Percentiles rank a stretch among this genome's conserved stretches.
phyloP scores from a whole-genome alignment of 208 protist genomes.

The Jaenimonas drosophilae region DNA sequence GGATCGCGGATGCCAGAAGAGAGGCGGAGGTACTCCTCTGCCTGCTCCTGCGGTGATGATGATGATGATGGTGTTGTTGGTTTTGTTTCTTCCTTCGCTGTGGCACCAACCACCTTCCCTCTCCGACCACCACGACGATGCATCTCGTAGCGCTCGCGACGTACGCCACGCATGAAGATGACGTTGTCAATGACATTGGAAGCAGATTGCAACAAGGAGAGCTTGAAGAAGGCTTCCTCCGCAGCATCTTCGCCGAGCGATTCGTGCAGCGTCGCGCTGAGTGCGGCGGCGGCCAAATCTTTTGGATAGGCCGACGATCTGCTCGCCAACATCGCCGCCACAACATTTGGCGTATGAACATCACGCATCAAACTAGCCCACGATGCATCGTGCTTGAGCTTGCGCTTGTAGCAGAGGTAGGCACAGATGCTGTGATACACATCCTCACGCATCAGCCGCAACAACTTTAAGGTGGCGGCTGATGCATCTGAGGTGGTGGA shows the following conservation, averaged over 20 bases:
- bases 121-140: not conserved
- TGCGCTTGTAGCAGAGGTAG: constrained; percentile 26
- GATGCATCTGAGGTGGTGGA: too few species aligned
- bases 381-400: constrained; percentile 45
- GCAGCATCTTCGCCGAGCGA: not conserved
- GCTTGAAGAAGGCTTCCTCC: constrained; percentile 17
- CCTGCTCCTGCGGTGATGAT: too few species aligned
- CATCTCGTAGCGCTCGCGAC: constrained; percentile 16
- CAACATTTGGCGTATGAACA: constrained; percentile 15
- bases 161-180: constrained; percentile 26
- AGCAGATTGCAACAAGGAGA: constrained; percentile 25
- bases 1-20: too few species aligned
- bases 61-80: too few species aligned
- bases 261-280: not conserved
- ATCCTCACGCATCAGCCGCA: constrained; percentile 39
- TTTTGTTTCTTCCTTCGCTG: not conserved
- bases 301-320: too few species aligned
- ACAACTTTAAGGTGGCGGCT: too few species aligned
- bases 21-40: too few species aligned
- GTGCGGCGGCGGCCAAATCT: too few species aligned
- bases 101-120: not conserved
- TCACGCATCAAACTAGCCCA: constrained; percentile 64
- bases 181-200: constrained; percentile 57
- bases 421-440: constrained; percentile 34
- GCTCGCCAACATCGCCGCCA: not conserved